Evolutionary conservation across 352 stramenopile genomes (phyloP), one percentile per base, ranked within the genome.

Genomic region (Pythium chondricola): DNA sequence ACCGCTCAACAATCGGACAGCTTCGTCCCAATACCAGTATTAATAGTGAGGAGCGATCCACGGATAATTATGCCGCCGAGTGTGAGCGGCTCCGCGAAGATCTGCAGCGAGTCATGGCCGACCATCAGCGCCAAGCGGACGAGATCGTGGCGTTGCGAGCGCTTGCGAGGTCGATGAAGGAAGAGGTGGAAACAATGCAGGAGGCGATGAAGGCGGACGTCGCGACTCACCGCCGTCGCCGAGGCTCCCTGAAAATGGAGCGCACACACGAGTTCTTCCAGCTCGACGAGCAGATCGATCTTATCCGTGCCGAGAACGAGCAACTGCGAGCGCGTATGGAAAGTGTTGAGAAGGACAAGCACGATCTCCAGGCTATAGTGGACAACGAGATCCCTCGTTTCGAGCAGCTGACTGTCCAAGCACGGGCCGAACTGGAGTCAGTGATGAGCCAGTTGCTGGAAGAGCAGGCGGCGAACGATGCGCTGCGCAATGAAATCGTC

Each of bases 191-290:
- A 43, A 24, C 30, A 6, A 78, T 75, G 33, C 64, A 74, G 8
- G 45, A 63, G 7, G 29, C 29, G 7, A 13, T 33, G 7, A 13
- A 8, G 8, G 7, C 7, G 7, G 29, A 33, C 8, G 7, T 13
- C 7, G 29, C 8, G 7, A 33, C 29, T 8, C 8, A 33, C 29
- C n/a, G n/a, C n/a, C n/a, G n/a, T n/a, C n/a, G n/a, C n/a, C n/a
- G n/a, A n/a, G n/a, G n/a, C n/a, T n/a, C n/a, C n/a, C n/a, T n/a
- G n/a, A n/a, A n/a, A n/a, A n/a, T n/a, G n/a, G n/a, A n/a, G n/a
- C n/a, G n/a, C n/a, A n/a, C n/a, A n/a, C 63, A 71, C 32, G 62
- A 76, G 16, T 79, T 79, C 36, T 81, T 83, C 43, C 64, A 74
- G 24, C 41, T 80, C 7, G 65, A 84, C 42, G 45, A 74, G 1